Conservation (phyloP, 2,329 filamentous ascomycete genomes). For the Fusarium transvaalense region DNA sequence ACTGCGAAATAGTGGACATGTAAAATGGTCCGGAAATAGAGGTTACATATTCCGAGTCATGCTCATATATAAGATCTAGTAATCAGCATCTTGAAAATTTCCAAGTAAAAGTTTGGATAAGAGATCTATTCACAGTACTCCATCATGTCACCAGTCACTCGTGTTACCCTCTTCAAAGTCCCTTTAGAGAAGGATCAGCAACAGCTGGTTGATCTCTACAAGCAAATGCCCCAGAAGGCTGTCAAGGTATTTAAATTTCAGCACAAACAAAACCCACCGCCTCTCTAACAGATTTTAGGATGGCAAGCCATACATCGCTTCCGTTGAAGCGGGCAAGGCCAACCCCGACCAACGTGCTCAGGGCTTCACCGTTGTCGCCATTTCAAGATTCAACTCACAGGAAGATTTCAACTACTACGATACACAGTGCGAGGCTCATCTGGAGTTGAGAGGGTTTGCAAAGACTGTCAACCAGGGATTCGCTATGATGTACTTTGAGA, state of each 20-base stretch:
- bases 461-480: slow-evolving; percentile 52
- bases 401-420: slow-evolving; percentile 75
- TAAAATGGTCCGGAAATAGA: fast-evolving
- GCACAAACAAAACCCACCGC: fast-evolving
- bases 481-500: slow-evolving; percentile 67
- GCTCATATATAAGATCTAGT: no score
- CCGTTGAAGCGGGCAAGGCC: slow-evolving; percentile 61
- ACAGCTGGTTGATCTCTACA: slow-evolving; percentile 51
- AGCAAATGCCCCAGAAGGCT: slow-evolving; percentile 50
- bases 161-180: slow-evolving; percentile 58
- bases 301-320: slow-evolving; percentile 70
- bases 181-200: slow-evolving; percentile 50
- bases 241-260: slow-evolving; percentile 45
- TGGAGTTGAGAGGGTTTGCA: slow-evolving; percentile 50
- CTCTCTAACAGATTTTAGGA: slow-evolving; percentile 56
- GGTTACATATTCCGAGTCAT: neutral
- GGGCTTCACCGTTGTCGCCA: slow-evolving; percentile 69
- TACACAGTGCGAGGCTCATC: slow-evolving; percentile 54
- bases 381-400: slow-evolving; percentile 66
- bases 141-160: slow-evolving; percentile 40
- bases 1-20: neutral
- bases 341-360: slow-evolving; percentile 67
- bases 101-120: no score
- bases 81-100: no score
- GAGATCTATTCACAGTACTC: no score